Base-by-base conservation (phyloP, 352 stramenopile genomes). In the Globisporangium abappressorium region DNA sequence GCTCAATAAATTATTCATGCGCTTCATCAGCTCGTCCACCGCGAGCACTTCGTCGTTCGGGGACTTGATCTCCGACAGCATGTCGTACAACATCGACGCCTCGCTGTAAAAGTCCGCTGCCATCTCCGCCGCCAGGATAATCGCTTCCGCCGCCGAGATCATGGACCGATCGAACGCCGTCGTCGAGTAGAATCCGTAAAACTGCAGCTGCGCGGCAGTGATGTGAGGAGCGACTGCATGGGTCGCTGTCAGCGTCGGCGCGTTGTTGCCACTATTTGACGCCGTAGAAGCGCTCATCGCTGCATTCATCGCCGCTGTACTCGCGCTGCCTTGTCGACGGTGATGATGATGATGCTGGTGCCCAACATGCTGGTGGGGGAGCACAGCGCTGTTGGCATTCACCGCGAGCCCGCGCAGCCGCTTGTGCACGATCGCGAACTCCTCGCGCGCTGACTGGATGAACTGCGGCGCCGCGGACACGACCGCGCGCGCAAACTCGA, bases 101-200 rank as follows among this genome's bases (percentile, higher is more conserved):
- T 91, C 82, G 64, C 81, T 87, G 67, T 75, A 87, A 24, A 91
- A 86, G 57, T 91, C 83, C 5, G 76, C 76, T 1, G 76, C 78
- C 81, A 90, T 90, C 55, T 90, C 81, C 12, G 82, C 76, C 2
- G 77, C 76, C 30, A 87, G 72, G 20, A 70, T 72, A 36, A 81
- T 65, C 4, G 76, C 78, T 58, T 91, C 82, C 6, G 74, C 66
- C 8, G 74, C 69, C 26, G 80, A 77, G n/a, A 85, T 76, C 15
- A 57, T 65, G 7, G 78, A 69, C 14, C 74, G 68, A 22, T 87
- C 78, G 26, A 90, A 79, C 51, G 72, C 49, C 24, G 73, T 73
- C 43, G 69, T 77, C 64, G 69, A 69, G 60, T 77, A 80, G 49
- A 74, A 73, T 28, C 69, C 66, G 51, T 70, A 72, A 30, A 74